Conservation (phyloP, 176 grass and related monocot genomes). For the Oryza rufipogon region DNA sequence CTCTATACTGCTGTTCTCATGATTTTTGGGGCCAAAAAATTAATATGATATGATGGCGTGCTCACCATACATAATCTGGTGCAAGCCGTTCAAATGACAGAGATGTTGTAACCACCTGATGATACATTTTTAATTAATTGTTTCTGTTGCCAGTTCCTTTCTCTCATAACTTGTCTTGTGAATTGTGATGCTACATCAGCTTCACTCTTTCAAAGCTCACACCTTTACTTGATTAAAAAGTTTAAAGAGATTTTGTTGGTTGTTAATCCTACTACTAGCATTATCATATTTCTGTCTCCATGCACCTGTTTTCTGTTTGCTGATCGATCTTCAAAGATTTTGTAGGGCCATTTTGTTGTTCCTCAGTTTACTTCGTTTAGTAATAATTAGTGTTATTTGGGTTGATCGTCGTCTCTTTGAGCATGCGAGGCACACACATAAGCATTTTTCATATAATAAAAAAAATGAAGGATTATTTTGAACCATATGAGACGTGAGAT, state of each 20-base stretch:
- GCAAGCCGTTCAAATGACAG: constrained; percentile 9
- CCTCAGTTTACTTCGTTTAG: background rate
- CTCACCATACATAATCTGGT: background rate
- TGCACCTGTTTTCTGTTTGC: background rate
- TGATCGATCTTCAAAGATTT: background rate
- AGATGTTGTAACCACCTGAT: constrained; percentile 8
- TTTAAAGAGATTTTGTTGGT: background rate
- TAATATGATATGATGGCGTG: background rate
- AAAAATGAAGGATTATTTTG: too few relatives aligned
- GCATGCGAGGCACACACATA: too few relatives aligned
- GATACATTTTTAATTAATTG: constrained; percentile 9
- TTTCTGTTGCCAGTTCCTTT: constrained; percentile 23
- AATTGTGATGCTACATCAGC: constrained; percentile 13
- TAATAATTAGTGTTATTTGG: too few relatives aligned
- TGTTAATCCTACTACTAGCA: background rate
- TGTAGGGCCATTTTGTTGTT: background rate
- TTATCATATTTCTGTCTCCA: background rate
- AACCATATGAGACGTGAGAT: too few relatives aligned
- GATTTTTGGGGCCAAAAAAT: background rate
- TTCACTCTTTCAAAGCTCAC: background rate
- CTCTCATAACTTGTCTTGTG: background rate
- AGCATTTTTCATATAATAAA: too few relatives aligned
- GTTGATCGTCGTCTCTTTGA: too few relatives aligned
- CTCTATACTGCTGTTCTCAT: background rate
- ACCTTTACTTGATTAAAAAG: background rate